A percentile compares a stretch with the other conserved stretches of the same genome.
phyloP scores from a whole-genome alignment of 495 filamentous ascomycete species.

The Patellaria atrata region DNA sequence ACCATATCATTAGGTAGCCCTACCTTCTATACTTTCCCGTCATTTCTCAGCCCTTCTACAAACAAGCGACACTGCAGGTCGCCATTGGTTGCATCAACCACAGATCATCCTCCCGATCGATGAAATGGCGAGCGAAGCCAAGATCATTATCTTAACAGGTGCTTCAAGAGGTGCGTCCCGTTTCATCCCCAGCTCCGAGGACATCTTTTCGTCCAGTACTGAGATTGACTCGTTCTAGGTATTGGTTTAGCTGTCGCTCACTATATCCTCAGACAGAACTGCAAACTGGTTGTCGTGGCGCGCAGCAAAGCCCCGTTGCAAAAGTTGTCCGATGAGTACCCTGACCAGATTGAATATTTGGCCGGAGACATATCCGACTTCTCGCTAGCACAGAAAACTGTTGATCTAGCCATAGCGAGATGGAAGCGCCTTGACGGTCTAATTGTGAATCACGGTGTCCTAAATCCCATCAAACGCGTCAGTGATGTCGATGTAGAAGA shows the following conservation, averaged over 20 bases:
- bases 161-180: constrained; percentile 5
- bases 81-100: background rate
- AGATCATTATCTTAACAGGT: constrained; percentile 6
- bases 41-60: background rate
- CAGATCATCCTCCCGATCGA: background rate
- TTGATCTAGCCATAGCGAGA: constrained; percentile 43
- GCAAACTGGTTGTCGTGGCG: constrained; percentile 65
- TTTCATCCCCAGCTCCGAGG: background rate
- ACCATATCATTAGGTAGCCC: background rate
- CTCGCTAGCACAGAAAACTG: constrained; percentile 43
- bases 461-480: constrained; percentile 65
- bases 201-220: background rate
- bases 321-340: constrained; percentile 48
- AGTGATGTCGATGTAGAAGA: constrained; percentile 47
- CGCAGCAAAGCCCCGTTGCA: constrained; percentile 53
- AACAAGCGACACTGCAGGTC: background rate
- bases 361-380: constrained; percentile 60
- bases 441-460: constrained; percentile 73
- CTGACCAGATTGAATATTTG: constrained; percentile 53
- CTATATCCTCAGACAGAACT: constrained; percentile 48
- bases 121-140: constrained; percentile 22
- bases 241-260: constrained; percentile 70
- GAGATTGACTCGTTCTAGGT: constrained; percentile 32
- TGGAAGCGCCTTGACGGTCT: constrained; percentile 70
- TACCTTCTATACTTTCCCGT: background rate